Percentiles rank a stretch among this genome's conserved stretches.
Evolutionary conservation across 768 basidiomycete species (phyloP).

Genomic region (Russula sp.): DNA sequence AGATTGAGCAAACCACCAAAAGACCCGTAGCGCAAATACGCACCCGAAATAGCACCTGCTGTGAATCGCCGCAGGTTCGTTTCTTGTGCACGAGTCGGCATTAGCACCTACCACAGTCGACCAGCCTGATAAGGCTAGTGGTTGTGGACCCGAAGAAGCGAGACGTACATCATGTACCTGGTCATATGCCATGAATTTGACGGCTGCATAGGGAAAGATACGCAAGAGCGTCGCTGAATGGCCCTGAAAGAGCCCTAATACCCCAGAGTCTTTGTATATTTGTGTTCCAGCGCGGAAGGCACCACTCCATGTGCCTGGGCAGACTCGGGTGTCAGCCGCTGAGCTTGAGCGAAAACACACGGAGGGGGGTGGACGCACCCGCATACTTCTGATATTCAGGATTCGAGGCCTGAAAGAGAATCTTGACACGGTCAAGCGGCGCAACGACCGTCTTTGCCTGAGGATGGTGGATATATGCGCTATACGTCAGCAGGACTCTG

Average conservation of each 20-base stretch:
- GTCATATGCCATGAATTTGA: constrained; percentile 97
- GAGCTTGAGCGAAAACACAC: too few species aligned
- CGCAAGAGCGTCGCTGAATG: constrained; percentile 92
- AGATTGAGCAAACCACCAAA: not conserved
- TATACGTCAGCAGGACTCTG: constrained; percentile 13
- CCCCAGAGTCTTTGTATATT: constrained; percentile 62
- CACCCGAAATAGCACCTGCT: constrained; percentile 85
- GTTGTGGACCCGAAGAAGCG: not conserved
- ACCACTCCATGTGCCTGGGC: constrained; percentile 78
- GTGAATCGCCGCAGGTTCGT: constrained; percentile 74
- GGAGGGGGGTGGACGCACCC: constrained; percentile 37
- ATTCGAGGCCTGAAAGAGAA: constrained; percentile 95
- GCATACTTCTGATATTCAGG: constrained; percentile 92
- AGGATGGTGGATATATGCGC: not conserved
- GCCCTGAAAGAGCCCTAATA: constrained; percentile 85
- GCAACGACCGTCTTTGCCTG: constrained; percentile 94
- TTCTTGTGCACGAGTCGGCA: constrained; percentile 74
- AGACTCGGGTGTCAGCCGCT: not conserved
- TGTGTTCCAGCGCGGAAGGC: constrained; percentile 66
- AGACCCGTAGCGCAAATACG: not conserved
- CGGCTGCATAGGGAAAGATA: constrained; percentile 93
- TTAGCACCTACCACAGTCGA: constrained; percentile 52
- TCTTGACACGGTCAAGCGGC: constrained; percentile 96
- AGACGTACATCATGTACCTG: constrained; percentile 63
- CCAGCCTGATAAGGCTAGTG: not conserved